phyloP scores from a whole-genome alignment of 148 eudicot genomes.

The Tetragonia tetragonoides region DNA sequence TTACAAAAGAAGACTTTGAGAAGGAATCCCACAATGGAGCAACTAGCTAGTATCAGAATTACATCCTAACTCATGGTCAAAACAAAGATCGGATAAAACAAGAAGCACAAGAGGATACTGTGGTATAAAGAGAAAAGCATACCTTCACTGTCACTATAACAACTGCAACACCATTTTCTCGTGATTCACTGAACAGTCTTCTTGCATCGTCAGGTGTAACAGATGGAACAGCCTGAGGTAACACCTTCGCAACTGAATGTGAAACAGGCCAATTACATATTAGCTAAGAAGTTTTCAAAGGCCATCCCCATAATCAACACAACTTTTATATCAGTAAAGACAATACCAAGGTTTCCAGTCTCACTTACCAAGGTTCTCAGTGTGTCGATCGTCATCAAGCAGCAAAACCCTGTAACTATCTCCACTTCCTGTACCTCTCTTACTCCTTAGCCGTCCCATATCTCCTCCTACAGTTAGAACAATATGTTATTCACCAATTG shows the following conservation, averaged over 20 bases:
- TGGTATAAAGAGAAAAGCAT: neutral
- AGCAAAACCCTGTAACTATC: constrained; percentile 42
- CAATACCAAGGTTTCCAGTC: neutral
- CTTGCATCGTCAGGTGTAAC: constrained; percentile 44
- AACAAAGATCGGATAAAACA: neutral
- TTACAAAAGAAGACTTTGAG: too few relatives aligned
- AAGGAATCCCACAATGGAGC: too few relatives aligned
- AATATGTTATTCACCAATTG: neutral
- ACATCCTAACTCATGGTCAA: too few relatives aligned
- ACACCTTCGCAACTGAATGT: constrained; percentile 37
- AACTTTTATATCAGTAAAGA: neutral
- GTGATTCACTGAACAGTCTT: constrained; percentile 34
- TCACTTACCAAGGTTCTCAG: constrained; percentile 33
- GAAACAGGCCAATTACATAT: constrained; percentile 1
- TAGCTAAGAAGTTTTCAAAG: neutral
- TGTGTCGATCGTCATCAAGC: constrained; percentile 43
- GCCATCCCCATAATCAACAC: too few relatives aligned
- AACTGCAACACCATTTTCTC: constrained; percentile 37
- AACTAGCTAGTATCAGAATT: too few relatives aligned
- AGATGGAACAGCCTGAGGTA: constrained; percentile 42
- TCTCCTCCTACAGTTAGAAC: constrained; percentile 38
- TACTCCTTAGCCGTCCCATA: constrained; percentile 35
- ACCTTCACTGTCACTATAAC: constrained; percentile 45
- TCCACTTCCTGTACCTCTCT: constrained; percentile 36
- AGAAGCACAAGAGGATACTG: neutral